Percentiles rank a stretch among this genome's conserved stretches.
These are phyloP conservation scores for Emmonsia crescens DNA, from an alignment of 2,329 filamentous ascomycete species.

Conservation along the genomic window DNA sequence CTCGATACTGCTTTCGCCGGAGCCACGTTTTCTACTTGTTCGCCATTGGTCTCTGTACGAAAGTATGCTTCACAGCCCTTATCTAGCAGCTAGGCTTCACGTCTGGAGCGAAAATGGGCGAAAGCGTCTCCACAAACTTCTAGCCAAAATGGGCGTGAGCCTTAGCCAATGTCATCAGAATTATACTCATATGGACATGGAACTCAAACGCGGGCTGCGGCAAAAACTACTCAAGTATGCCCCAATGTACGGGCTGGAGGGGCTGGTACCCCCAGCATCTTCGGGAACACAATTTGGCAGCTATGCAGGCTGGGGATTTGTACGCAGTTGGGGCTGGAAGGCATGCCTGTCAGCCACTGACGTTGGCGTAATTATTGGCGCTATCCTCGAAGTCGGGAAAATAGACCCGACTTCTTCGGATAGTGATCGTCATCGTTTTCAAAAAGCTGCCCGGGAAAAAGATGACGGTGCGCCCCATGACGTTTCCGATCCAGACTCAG, in stretches of 20 bases:
- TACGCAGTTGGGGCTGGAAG: constrained; percentile 95
- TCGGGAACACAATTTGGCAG: constrained; percentile 58
- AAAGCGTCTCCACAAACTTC: constrained; percentile 81
- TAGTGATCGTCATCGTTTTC: constrained; percentile 12
- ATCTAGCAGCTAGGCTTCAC: constrained; percentile 80
- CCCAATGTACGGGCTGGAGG: constrained; percentile 84
- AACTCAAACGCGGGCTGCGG: constrained; percentile 77
- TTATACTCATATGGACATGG: constrained; percentile 98
- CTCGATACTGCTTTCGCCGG: constrained; percentile 82
- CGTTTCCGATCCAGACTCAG: constrained; percentile 15
- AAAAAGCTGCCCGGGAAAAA: constrained; percentile 10
- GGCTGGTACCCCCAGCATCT: constrained; percentile 71
- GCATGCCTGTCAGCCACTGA: constrained; percentile 88
- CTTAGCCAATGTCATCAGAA: constrained; percentile 87
- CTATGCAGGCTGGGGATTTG: constrained; percentile 94
- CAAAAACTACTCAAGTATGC: constrained; percentile 84
- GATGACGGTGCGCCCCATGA: constrained; percentile 14
- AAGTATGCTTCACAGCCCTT: constrained; percentile 95
- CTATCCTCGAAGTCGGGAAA: constrained; percentile 77
- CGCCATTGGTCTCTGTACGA: constrained; percentile 97
- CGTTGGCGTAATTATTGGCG: constrained; percentile 83
- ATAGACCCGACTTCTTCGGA: constrained; percentile 22
- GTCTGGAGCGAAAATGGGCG: constrained; percentile 87
- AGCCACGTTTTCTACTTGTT: constrained; percentile 85
- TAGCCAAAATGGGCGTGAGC: constrained; percentile 97